Base-by-base conservation (phyloP, 2,329 filamentous ascomycete species). In the Emmonsia crescens region DNA sequence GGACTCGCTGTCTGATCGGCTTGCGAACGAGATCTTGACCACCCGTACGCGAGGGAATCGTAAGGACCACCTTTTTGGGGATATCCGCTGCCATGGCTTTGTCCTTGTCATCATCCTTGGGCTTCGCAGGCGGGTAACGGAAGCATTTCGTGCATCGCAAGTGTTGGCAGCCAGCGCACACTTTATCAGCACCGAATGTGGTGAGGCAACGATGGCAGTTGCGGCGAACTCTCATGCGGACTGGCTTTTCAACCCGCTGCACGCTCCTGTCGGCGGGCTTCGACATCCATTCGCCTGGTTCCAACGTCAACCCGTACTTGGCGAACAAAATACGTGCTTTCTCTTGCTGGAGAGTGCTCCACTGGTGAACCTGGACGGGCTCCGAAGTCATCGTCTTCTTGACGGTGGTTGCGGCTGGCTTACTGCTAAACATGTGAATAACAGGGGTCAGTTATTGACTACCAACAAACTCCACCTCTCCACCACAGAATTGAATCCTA, bases 131-230 rank as follows among this genome's bases (percentile, higher is more conserved):
- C 40, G 91, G 91, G 68, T 88, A 84, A 61, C 89, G 85, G 33
- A 85, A 83, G 73, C 92, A 96, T 70, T 88, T 85, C 70, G 84
- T 88, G 82, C 92, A 96, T 66, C 89, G 85, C 55, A 80, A 79
- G 76, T 96, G 92, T 67, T 88, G 82, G 77, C 92, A 96, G 66
- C 83, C 84, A 66, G 81, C 75, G 75, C 92, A 96, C 63, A 87
- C 80, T 76, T 87, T 91, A 68, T 87, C 83, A 24, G 82, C 75
- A 61, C 88, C 86, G 72, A 93, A 96, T 29, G 83, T 83, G 16
- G 87, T 84, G 62, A 86, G 83, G 78, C 92, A 96, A 67, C 84
- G 82, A 75, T 96, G 92, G 75, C 92, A 96, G 65, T 83, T 86
- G 54, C 77, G 78, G 58, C 72, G 77, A 38, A 80, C 76, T 49